phyloP scores from a whole-genome alignment of 1,284 basidiomycete genomes.

The Rhodotorula sp. region DNA sequence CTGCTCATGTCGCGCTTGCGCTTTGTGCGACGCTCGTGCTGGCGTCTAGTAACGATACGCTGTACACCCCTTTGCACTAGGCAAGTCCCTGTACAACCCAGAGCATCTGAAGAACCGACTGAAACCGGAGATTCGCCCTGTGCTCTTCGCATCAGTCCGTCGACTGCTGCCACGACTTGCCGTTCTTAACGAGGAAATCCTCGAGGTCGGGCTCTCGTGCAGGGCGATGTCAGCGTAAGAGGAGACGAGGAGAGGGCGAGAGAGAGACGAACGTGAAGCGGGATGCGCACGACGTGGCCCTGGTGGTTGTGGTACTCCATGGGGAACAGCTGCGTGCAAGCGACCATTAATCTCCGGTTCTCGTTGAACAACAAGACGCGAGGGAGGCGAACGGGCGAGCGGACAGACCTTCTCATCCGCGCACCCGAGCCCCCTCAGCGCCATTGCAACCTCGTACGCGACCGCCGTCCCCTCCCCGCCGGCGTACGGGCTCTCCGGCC shows the following conservation, averaged over 20 bases:
- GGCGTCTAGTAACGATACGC: too few relatives aligned
- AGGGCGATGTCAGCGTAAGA: neutral
- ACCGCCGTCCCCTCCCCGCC: neutral
- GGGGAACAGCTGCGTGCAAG: neutral
- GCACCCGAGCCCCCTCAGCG: neutral
- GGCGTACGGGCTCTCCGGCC: neutral
- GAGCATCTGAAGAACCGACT: too few relatives aligned
- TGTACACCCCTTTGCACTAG: too few relatives aligned
- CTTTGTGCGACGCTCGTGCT: too few relatives aligned
- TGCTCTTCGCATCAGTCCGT: too few relatives aligned
- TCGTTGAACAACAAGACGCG: too few relatives aligned
- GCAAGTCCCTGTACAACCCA: too few relatives aligned
- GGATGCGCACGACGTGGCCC: neutral
- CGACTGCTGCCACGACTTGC: neutral
- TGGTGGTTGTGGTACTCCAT: neutral
- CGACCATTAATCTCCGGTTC: neutral
- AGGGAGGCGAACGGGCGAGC: neutral
- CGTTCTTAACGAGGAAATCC: neutral
- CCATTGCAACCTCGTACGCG: neutral
- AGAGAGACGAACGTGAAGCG: neutral
- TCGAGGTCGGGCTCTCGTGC: neutral
- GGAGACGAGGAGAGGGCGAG: neutral
- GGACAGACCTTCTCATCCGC: neutral
- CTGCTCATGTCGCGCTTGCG: too few relatives aligned
- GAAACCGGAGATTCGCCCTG: too few relatives aligned